Evolutionary conservation across 108 stramenopile genomes (phyloP).

Genomic region (Conticribra guillardii): DNA sequence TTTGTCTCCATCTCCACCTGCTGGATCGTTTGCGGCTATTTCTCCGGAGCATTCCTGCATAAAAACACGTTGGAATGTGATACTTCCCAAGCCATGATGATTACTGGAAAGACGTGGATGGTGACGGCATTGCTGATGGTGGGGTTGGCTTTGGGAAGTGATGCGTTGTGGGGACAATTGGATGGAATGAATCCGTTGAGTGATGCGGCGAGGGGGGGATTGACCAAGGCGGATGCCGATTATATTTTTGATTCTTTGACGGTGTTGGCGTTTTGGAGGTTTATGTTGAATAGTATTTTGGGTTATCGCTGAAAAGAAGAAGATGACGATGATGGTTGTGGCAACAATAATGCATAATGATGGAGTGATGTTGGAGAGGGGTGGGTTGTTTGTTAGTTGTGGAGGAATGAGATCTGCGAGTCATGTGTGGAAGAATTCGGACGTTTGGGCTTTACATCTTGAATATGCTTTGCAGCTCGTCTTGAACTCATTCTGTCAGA

Average conservation of each 20-base stretch:
- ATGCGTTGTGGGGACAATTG: conserved; percentile 21
- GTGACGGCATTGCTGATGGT: conserved; percentile 52
- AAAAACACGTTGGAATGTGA: conserved; percentile 71
- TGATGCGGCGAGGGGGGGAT: conserved; percentile 19
- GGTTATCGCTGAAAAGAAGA: conserved; percentile 31
- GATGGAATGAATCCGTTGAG: conserved; percentile 21
- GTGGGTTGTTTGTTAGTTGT: too few relatives aligned
- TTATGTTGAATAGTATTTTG: conserved; percentile 58
- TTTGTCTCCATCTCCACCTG: conserved; percentile 63
- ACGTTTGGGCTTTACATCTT: too few relatives aligned
- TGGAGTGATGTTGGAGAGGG: too few relatives aligned
- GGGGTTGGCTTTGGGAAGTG: conserved; percentile 41
- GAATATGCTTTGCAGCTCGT: too few relatives aligned
- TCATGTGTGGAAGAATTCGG: too few relatives aligned
- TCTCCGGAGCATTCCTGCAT: conserved; percentile 63
- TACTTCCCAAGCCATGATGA: conserved; percentile 48
- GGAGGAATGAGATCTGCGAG: too few relatives aligned
- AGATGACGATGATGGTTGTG: too few relatives aligned
- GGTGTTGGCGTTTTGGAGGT: conserved; percentile 77
- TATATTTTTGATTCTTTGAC: conserved; percentile 77
- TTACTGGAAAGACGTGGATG: conserved; percentile 74
- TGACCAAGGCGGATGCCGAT: conserved; percentile 73
- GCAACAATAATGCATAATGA: too few relatives aligned
- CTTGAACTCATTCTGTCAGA: too few relatives aligned
- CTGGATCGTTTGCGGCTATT: conserved; percentile 71